Base-by-base conservation (phyloP, 108 stramenopile species). In the Stephanodiscus minutulus region DNA sequence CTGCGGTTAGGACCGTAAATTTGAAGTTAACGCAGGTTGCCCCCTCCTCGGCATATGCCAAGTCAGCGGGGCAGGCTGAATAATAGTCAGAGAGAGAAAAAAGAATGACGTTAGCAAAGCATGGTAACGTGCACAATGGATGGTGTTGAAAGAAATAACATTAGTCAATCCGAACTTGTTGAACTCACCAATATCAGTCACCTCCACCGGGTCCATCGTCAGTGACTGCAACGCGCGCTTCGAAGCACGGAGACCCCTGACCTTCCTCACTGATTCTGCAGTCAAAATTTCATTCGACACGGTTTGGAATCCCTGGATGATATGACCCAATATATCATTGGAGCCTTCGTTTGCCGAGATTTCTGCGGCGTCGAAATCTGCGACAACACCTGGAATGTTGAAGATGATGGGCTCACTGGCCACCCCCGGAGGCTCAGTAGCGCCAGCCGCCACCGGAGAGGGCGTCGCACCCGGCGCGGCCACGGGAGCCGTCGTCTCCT, bases 11-110 rank as follows among this genome's bases (percentile, higher is more conserved):
- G 64, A 64, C 47, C 1, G 37, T 43, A 27, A 64, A 33, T 9
- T 41, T 64, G 46, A 64, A 64, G 47, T 64, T 64, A 11, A 64
- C 46, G 24, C 64, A 64, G 44, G 33, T 3, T 5, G 49, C 5
- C 2, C 8, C 47, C 29, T 48, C 43, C 5, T 22, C 46, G n/a
- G 64, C 46, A 47, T 64, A 64, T 15, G 13, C 21, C 29, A 64
- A 22, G 5, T 22, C 64, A 20, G 64, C 64, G 18, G 64, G 64
- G 47, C 64, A 64, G 44, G 43, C 64, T 64, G 6, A 3, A 44
- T 44, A 2, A 17, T 44, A 11, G 15, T 13, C 2, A 13, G n/a
- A n/a, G n/a, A n/a, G n/a, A 44, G 13, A 17, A 11, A 44, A 44
- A 44, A 15, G 0, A 44, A 44, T 17, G 3, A 13, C 15, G 43